Percentiles rank a stretch among this genome's conserved stretches.
Conservation (phyloP, 139 green algal species). For the Chlamydomonas sphaeroides region DNA sequence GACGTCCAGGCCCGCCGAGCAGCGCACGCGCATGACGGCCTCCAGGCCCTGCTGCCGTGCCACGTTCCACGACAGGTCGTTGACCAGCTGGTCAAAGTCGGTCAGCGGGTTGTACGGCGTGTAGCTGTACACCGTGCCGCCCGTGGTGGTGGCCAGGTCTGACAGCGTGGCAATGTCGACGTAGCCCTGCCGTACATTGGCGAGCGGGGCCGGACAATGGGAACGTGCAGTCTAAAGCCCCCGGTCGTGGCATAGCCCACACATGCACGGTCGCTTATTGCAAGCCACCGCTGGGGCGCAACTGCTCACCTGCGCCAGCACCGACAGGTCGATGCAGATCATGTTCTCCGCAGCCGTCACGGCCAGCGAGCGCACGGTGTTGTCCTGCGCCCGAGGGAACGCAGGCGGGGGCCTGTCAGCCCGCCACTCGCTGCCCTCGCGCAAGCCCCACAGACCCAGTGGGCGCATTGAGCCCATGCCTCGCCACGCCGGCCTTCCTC, state of each 20-base stretch:
- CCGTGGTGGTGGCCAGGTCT: conserved; percentile 68
- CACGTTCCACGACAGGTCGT: conserved; percentile 90
- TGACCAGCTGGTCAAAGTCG: conserved; percentile 83
- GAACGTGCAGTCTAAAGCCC: no score
- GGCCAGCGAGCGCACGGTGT: conserved; percentile 71
- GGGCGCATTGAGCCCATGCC: no score
- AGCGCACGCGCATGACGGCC: conserved; percentile 86
- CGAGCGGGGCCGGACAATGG: no score
- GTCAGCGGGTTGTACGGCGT: conserved; percentile 67
- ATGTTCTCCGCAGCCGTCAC: conserved; percentile 76
- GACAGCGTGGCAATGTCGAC: conserved; percentile 79
- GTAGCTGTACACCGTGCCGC: conserved; percentile 85
- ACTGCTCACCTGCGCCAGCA: conserved; percentile 59
- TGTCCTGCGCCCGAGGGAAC: no score
- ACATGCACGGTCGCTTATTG: no score
- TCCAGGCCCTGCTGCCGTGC: conserved; percentile 69
- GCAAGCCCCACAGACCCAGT: no score
- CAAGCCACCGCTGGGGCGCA: no score
- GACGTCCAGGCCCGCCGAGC: conserved; percentile 76
- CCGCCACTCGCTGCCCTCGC: no score
- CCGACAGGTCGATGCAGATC: conserved; percentile 81
- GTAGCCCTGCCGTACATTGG: conserved; percentile 61
- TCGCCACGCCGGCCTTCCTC: no score
- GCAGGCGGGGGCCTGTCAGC: no score
- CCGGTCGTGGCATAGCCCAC: no score